Conservation (phyloP, 805 yeast species). For the Priceomyces haplophilus region DNA sequence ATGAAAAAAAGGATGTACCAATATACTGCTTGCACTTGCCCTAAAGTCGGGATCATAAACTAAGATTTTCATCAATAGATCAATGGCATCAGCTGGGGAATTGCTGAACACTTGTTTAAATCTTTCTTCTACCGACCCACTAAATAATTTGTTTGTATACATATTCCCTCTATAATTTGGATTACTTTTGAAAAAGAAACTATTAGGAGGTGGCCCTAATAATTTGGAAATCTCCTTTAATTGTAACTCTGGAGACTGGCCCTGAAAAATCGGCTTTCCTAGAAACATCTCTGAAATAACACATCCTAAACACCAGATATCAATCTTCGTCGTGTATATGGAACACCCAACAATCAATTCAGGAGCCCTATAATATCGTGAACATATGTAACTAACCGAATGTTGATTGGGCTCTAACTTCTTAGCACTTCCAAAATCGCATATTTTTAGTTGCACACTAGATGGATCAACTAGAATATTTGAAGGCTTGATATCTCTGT, state of each 20-base stretch:
- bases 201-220: conserved; percentile 78
- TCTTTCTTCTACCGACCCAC: conserved; percentile 52
- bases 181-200: conserved; percentile 69
- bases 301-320: conserved; percentile 97
- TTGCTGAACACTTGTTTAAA: conserved; percentile 50
- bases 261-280: conserved; percentile 94
- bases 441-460: conserved; percentile 64
- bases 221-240: conserved; percentile 85
- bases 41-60: conserved; percentile 89
- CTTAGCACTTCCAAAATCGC: conserved; percentile 86
- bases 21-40: conserved; percentile 72
- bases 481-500: conserved; percentile 82
- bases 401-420: conserved; percentile 74
- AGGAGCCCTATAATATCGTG: conserved; percentile 94
- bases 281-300: conserved; percentile 91
- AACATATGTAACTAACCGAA: conserved; percentile 93
- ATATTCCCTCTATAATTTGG: conserved; percentile 75
- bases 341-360: conserved; percentile 91
- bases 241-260: conserved; percentile 84
- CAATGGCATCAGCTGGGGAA: conserved; percentile 84
- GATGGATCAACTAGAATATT: conserved; percentile 74
- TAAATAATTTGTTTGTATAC: conserved; percentile 61
- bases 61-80: conserved; percentile 72
- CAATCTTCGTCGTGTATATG: conserved; percentile 84
- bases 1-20: conserved; percentile 87